A percentile compares a stretch with the other conserved stretches of the same genome.
phyloP scores from a whole-genome alignment of 352 stramenopile species.

The Elongisporangium prolatum region DNA sequence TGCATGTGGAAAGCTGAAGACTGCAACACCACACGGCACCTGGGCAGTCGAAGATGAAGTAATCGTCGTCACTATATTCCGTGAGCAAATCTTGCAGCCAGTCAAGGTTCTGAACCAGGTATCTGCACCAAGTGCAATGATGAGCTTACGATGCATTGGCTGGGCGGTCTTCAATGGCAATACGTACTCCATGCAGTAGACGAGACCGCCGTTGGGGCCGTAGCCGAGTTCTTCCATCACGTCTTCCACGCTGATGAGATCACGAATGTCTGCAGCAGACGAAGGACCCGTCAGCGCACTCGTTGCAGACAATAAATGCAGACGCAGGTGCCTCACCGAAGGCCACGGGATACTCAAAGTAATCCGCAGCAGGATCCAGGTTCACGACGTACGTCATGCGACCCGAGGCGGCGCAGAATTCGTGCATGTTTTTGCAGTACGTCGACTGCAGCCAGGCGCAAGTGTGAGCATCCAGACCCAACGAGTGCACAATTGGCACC shows the following conservation, averaged over 20 bases:
- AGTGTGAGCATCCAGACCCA: neutral
- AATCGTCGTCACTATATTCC: constrained; percentile 91
- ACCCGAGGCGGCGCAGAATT: constrained; percentile 82
- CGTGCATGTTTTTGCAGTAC: constrained; percentile 93
- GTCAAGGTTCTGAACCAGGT: constrained; percentile 92
- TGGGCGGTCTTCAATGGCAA: neutral
- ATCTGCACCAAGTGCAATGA: constrained; percentile 26
- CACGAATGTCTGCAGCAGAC: constrained; percentile 81
- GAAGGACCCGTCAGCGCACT: constrained; percentile 1
- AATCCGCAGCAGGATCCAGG: constrained; percentile 93
- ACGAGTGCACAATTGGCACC: neutral
- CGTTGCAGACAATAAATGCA: constrained; percentile 7
- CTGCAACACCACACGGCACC: constrained; percentile 40
- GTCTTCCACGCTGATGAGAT: constrained; percentile 94
- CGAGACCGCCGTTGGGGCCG: constrained; percentile 96
- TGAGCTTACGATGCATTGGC: neutral
- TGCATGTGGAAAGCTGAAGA: neutral
- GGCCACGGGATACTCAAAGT: constrained; percentile 86
- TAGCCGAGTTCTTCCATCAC: constrained; percentile 97
- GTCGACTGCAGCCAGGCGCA: constrained; percentile 56
- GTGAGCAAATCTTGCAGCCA: constrained; percentile 93
- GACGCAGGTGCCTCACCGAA: constrained; percentile 55
- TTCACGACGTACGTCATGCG: constrained; percentile 95
- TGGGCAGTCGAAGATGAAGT: constrained; percentile 99
- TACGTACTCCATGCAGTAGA: constrained; percentile 99